Evolutionary conservation across 148 eudicot species (phyloP).

Genomic region (Nepenthes mirabilis): DNA sequence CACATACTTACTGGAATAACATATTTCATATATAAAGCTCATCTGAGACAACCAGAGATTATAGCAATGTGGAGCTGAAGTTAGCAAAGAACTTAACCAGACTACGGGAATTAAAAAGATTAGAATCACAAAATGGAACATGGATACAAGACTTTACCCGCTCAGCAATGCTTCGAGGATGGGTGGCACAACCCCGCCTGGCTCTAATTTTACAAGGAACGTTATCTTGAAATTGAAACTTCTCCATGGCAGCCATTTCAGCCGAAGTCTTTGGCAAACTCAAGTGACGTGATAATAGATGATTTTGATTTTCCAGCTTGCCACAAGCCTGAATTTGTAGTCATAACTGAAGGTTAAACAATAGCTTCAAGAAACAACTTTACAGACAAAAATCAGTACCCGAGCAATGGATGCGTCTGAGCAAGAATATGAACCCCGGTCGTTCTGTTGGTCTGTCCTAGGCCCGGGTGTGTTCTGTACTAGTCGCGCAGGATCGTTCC

Average conservation of each 20-base stretch:
- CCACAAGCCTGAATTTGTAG: slow-evolving; percentile 20
- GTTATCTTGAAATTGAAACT: slow-evolving; percentile 71
- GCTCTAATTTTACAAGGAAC: slow-evolving; percentile 89
- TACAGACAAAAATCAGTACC: slow-evolving; percentile 17
- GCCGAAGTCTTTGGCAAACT: slow-evolving; percentile 57
- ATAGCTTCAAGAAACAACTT: too few species aligned
- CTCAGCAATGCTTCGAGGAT: slow-evolving; percentile 97
- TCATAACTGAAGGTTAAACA: background rate
- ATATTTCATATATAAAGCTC: too few species aligned
- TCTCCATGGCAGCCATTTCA: slow-evolving; percentile 59
- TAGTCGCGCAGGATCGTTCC: slow-evolving; percentile 25
- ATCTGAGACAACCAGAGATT: too few species aligned
- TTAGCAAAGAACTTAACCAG: background rate
- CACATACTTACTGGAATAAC: too few species aligned
- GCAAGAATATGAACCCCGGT: slow-evolving; percentile 10
- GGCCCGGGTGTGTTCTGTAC: slow-evolving; percentile 17
- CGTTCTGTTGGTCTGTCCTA: slow-evolving; percentile 16
- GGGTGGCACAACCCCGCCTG: slow-evolving; percentile 97
- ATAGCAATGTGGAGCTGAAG: too few species aligned
- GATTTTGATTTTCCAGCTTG: slow-evolving; percentile 27
- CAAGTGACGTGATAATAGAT: slow-evolving; percentile 52
- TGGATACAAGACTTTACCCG: slow-evolving; percentile 28
- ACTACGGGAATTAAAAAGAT: background rate
- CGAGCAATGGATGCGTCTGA: slow-evolving; percentile 23
- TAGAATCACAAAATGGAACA: background rate